Evolutionary conservation across 208 protist genomes (phyloP).

Genomic region (Phytomonas francai): DNA sequence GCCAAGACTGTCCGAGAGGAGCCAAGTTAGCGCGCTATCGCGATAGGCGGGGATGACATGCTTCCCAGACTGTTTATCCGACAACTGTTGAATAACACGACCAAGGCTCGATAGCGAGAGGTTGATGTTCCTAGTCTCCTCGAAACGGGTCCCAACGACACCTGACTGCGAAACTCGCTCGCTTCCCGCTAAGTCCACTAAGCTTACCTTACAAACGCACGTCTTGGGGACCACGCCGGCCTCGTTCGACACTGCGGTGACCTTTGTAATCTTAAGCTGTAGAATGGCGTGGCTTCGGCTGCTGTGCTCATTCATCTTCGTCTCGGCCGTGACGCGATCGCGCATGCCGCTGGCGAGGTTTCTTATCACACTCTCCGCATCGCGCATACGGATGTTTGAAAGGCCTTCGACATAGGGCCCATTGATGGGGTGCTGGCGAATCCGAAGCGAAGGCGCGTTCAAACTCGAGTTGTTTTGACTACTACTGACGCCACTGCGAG

Average conservation of each 20-base stretch:
- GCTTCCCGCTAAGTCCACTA: conserved; percentile 96
- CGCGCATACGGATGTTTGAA: conserved; percentile 39
- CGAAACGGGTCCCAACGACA: conserved; percentile 84
- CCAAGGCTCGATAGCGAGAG: conserved; percentile 91
- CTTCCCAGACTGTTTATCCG: conserved; percentile 60
- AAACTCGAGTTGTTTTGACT: neutral
- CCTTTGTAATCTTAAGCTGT: conserved; percentile 81
- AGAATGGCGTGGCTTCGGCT: conserved; percentile 96
- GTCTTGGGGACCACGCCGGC: conserved; percentile 54
- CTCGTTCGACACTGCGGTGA: conserved; percentile 27
- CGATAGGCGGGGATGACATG: conserved; percentile 75
- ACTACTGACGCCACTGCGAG: neutral
- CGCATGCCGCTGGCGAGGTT: conserved; percentile 52
- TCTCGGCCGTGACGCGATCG: conserved; percentile 79
- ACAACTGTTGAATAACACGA: conserved; percentile 83
- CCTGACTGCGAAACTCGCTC: conserved; percentile 91
- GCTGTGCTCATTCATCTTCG: conserved; percentile 93
- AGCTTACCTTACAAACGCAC: conserved; percentile 73
- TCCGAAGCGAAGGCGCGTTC: conserved; percentile 25
- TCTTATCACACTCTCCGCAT: conserved; percentile 39
- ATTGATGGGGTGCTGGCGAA: conserved; percentile 67
- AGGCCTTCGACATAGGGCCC: conserved; percentile 79
- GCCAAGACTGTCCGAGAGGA: conserved; percentile 78
- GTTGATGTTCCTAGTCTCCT: conserved; percentile 96
- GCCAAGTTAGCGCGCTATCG: conserved; percentile 83